These are phyloP conservation scores for Tolypocladium album DNA, from an alignment of 2,329 filamentous ascomycete species.

Conservation along the genomic window DNA sequence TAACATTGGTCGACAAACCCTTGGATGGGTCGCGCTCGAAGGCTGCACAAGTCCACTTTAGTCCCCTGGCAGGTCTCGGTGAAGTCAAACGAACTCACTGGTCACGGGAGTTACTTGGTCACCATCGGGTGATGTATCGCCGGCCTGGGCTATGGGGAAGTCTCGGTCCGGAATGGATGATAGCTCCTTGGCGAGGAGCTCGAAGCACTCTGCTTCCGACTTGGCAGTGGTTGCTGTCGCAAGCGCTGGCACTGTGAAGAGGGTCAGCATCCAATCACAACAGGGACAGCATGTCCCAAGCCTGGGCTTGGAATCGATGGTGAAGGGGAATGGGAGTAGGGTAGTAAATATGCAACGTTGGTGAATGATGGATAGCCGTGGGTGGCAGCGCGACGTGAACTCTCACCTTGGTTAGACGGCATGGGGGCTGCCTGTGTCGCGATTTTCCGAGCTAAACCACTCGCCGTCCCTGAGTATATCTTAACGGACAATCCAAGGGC, in stretches of 20 bases:
- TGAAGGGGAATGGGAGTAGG: not conserved
- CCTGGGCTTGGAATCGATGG: too few relatives aligned
- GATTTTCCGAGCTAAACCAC: not conserved
- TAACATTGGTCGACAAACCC: constrained; percentile 14
- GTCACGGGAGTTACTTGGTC: not conserved
- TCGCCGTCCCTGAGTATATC: not conserved
- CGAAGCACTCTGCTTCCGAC: constrained; percentile 15
- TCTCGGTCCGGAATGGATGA: constrained; percentile 16
- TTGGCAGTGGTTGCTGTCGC: constrained; percentile 5
- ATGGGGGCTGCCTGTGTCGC: not conserved
- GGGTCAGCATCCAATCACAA: not conserved
- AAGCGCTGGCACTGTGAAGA: not conserved
- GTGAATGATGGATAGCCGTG: not conserved
- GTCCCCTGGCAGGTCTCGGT: too few relatives aligned
- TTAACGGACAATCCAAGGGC: not conserved
- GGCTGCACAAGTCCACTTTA: not conserved
- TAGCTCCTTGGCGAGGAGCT: constrained; percentile 12
- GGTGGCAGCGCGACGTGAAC: not conserved
- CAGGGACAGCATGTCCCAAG: not conserved
- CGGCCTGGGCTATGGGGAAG: not conserved
- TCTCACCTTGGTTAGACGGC: constrained; percentile 1
- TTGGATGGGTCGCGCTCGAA: not conserved
- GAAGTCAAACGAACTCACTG: not conserved
- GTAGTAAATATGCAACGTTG: not conserved
- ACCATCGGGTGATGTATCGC: not conserved